Evolutionary conservation across 257 asterid species (phyloP), one percentile per base, ranked within the genome.

Genomic region (Nicotiana tabacum): DNA sequence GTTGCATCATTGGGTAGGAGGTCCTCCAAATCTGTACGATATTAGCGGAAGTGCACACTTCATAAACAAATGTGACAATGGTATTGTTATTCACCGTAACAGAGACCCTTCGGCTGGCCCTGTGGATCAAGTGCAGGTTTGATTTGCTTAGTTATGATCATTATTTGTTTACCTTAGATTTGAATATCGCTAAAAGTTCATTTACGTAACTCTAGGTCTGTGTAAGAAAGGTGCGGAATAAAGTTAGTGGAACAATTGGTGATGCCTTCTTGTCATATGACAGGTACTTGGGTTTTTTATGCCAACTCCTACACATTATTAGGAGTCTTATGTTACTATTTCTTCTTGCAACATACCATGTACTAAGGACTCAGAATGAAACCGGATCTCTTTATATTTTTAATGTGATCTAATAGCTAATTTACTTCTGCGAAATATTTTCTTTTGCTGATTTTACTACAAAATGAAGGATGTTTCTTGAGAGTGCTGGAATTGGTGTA

Each of bases 31-130:
- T 86, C 76, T 96, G 87, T 93, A 96, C 11, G 99, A 96, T 88
- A 96, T 96, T 77, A 96, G 99, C 60, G 99, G 99, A 85, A 96
- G 99, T 83, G 99, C 98, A 56, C 98, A 96, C 88, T 96, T 96
- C 86, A 93, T 94, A 76, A 96, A 96, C 91, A 96, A 96, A 89
- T 96, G 99, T 56, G 99, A 96, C 79, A 96, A 94, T 69, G 99
- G 99, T 85, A 90, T 96, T 32, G 98, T 94, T 70, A 83, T 96
- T 90, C 99, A 94, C 81, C 98, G 98, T 46, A 94, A 94, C 86
- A 86, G 98, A 89, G 98, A 92, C 84, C 95, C 98, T 10, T 96
- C 88, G 18, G 90, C 91, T 53, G 98, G 98, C 27, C 97, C 98
- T 9, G 32, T 94, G 15, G 97, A 96, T 86, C 43, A 87, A 84